phyloP scores from a whole-genome alignment of 2,329 filamentous ascomycete genomes.

The Colletotrichum godetiae region DNA sequence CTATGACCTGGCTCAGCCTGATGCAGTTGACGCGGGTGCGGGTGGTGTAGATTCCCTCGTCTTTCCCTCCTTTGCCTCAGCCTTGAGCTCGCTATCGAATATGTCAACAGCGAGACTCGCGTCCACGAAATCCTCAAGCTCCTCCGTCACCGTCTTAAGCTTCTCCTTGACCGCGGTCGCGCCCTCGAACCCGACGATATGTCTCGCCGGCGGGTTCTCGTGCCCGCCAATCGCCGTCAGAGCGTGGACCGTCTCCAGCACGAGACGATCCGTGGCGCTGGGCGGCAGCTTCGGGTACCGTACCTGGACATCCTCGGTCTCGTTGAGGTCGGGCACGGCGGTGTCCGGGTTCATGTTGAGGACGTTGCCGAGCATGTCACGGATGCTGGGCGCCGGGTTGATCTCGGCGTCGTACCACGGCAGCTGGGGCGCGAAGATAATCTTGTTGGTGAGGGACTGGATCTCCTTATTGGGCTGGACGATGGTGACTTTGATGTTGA shows the following conservation, averaged over 20 bases:
- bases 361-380: constrained; percentile 84
- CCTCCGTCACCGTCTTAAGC: constrained; percentile 94
- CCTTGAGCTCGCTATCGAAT: constrained; percentile 66
- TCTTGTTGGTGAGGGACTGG: constrained; percentile 84
- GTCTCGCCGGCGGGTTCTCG: constrained; percentile 92
- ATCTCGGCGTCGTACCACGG: constrained; percentile 71
- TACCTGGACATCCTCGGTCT: constrained; percentile 61
- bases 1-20: neutral
- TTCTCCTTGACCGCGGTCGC: constrained; percentile 93
- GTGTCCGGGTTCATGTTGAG: constrained; percentile 81
- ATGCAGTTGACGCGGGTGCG: constrained; percentile 28
- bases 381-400: constrained; percentile 82
- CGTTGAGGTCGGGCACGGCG: constrained; percentile 50
- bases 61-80: constrained; percentile 59
- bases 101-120: constrained; percentile 89
- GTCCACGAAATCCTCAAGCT: constrained; percentile 95
- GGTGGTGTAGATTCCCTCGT: constrained; percentile 41
- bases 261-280: constrained; percentile 76
- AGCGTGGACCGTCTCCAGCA: constrained; percentile 91
- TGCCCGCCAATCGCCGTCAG: constrained; percentile 93
- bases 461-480: constrained; percentile 97
- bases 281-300: constrained; percentile 81
- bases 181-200: constrained; percentile 93
- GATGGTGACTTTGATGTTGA: constrained; percentile 96
- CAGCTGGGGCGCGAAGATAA: constrained; percentile 85